Base-by-base conservation (phyloP, 305 asterid species). In the Striga hermonthica region DNA sequence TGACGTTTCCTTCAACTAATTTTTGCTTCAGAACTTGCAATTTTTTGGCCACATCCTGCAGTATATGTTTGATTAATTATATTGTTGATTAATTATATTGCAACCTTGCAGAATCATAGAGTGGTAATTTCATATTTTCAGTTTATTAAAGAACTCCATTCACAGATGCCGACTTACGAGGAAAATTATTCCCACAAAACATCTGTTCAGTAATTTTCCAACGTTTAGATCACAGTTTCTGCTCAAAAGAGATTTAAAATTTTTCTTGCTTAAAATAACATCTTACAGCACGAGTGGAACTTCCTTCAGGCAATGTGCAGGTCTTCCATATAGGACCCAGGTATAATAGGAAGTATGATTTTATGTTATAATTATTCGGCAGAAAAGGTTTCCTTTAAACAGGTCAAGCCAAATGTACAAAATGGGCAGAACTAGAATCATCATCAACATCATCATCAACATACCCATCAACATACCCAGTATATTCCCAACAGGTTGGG, bases 1-100 rank as follows among this genome's bases (percentile, higher is more conserved):
- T 78, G 69, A 83, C 76, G 69, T 85, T 79, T 72, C 95, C 99
- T 66, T 62, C 81, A 60, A 65, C 79, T 65, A 94, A 76, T 61
- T 76, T 77, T 73, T 59, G 71, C 76, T 74, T 89, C 76, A 91
- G 76, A 72, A 66, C 72, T 70, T 76, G 80, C 75, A 91, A 64
- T 79, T 89, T 81, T 58, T 73, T 71, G 31, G 84, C 93, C 69
- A 91, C 98, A 60, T 38, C 85, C 99, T 94, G 90, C 70, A 72
- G 70, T 73, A 57, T 56, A 56, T 57, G 58, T 53, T 39, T 52
- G 35, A 37, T 53, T 53, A 53, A 60, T 67, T 14, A 62, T 59
- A 12, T 39, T 55, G 36, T 39, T 52, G 35, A 37, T 53, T 53
- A 53, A 60, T 67, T 14, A 62, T 59, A 12, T 39, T 55, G 36